Conservation (phyloP, 768 basidiomycete species). For the Chlorophyllum brunneum region DNA sequence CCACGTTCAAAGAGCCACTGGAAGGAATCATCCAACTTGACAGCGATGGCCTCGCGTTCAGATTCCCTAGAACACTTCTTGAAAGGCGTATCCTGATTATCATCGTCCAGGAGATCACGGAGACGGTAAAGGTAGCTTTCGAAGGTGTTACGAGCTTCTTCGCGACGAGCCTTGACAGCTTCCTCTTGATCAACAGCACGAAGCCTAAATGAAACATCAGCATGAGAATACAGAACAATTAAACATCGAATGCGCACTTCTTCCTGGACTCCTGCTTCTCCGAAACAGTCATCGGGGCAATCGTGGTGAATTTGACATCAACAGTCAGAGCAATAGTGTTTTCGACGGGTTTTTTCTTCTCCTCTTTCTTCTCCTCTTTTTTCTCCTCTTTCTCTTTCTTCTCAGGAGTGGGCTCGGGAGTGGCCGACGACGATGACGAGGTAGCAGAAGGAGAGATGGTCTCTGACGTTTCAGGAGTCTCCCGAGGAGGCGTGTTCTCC, state of each 20-base stretch:
- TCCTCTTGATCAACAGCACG: slow-evolving; percentile 78
- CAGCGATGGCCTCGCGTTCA: slow-evolving; percentile 66
- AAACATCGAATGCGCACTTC: slow-evolving; percentile 45
- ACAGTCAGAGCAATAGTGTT: slow-evolving; percentile 69
- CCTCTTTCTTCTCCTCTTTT: slow-evolving; percentile 34
- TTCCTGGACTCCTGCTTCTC: slow-evolving; percentile 73
- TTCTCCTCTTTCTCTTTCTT: slow-evolving; percentile 35
- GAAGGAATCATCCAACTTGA: slow-evolving; percentile 69
- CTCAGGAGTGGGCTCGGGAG: slow-evolving; percentile 34
- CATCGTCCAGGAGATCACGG: slow-evolving; percentile 74
- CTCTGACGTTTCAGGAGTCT: slow-evolving; percentile 21
- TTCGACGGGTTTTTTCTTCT: slow-evolving; percentile 39
- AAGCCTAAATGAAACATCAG: slow-evolving; percentile 45
- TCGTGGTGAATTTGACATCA: slow-evolving; percentile 56
- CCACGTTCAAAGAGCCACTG: slow-evolving; percentile 83
- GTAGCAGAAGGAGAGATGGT: slow-evolving; percentile 28
- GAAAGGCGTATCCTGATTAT: slow-evolving; percentile 67
- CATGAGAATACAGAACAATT: neutral
- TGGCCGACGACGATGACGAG: slow-evolving; percentile 26
- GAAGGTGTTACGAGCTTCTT: slow-evolving; percentile 87
- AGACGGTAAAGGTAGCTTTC: slow-evolving; percentile 93
- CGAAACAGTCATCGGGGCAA: slow-evolving; percentile 71
- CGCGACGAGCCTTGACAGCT: slow-evolving; percentile 67
- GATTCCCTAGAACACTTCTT: slow-evolving; percentile 74
- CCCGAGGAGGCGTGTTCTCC: slow-evolving; percentile 42